Evolutionary conservation across 306 rosid genomes (phyloP).

Genomic region (Malus domestica): ASM211411v1 NC_041801.1:1638501-1639000

Average conservation of each 20-base stretch:
- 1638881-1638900: too few relatives aligned
- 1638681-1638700: too few relatives aligned
- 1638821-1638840: background rate
- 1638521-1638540: conserved; percentile 52
- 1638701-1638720: background rate
- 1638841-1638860: background rate
- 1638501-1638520: conserved; percentile 45
- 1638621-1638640: background rate
- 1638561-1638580: background rate
- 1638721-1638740: background rate
- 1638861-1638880: too few relatives aligned
- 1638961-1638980: too few relatives aligned
- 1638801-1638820: background rate
- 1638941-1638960: too few relatives aligned
- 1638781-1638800: background rate
- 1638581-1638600: background rate
- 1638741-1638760: background rate
- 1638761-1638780: background rate
- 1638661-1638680: too few relatives aligned
- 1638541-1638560: conserved; percentile 33
- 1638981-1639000: too few relatives aligned
- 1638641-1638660: background rate
- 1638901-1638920: too few relatives aligned
- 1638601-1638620: background rate
- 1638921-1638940: too few relatives aligned